These are phyloP conservation scores for Ophiostoma triangulosporum DNA, from an alignment of 2,329 filamentous ascomycete genomes.

Conservation along the genomic window DNA sequence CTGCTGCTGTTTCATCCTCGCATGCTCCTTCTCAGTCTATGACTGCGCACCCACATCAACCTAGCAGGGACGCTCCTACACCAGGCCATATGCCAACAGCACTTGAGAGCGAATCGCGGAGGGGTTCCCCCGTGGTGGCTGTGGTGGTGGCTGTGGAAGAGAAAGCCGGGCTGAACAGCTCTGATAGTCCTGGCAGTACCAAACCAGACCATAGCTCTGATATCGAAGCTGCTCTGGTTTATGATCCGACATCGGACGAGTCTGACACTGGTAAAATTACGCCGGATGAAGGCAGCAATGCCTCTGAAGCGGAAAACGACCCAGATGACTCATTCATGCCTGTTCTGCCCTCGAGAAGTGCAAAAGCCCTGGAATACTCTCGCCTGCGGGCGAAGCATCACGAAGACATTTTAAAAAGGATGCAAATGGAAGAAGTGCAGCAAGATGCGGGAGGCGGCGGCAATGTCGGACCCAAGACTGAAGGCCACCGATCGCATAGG, in stretches of 20 bases:
- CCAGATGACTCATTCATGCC: conserved; percentile 4
- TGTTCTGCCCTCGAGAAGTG: neutral
- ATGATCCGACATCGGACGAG: neutral
- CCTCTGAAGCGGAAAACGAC: neutral
- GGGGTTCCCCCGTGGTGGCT: too few species aligned
- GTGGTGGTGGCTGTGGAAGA: too few species aligned
- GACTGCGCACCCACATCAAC: neutral
- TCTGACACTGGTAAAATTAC: conserved; percentile 6
- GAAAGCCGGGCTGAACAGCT: too few species aligned
- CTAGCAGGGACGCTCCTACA: neutral
- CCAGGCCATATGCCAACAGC: too few species aligned
- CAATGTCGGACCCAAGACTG: neutral
- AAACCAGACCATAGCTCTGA: too few species aligned
- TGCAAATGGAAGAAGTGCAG: neutral
- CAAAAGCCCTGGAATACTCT: conserved; percentile 5
- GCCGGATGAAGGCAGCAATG: neutral
- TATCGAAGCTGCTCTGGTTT: too few species aligned
- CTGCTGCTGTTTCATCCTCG: neutral
- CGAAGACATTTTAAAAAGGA: neutral
- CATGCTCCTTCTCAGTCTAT: neutral
- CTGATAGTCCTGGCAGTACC: too few species aligned
- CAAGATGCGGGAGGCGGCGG: neutral
- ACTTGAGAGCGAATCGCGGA: too few species aligned
- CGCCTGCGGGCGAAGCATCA: neutral
- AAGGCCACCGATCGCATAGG: neutral